Base-by-base conservation (phyloP, 108 stramenopile genomes). In the Licmophora abbreviata region DNA sequence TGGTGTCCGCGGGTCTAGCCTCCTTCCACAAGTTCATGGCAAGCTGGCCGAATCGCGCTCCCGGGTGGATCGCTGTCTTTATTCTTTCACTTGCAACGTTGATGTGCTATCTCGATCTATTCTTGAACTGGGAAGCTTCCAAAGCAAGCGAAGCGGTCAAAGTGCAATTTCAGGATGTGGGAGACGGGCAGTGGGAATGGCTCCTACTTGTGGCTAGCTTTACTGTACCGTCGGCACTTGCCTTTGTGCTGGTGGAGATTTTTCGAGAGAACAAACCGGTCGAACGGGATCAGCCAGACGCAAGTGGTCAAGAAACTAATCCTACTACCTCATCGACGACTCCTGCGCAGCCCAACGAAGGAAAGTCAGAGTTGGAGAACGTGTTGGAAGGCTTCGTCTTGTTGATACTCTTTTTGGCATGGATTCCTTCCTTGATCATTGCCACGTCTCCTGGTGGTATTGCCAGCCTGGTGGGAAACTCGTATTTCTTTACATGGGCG, bases 31-130 rank as follows among this genome's bases (percentile, higher is more conserved):
- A 47, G 8, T 83, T 82, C 41, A 54, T 88, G 12, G 51, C 68
- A 7, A 64, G 66, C 27, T 83, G 81, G 86, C 86, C 86, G 0
- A 68, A 79, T 49, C 71, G 86, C 27, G 66, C 79, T 30, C 79
- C 81, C 9, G 63, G 71, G 25, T 88, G 81, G 81, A 75, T 83
- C 44, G 58, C 77, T 0, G 71, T 77, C 21, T 64, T 74, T 31
- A 43, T 79, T 22, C 41, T 65, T 2, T 51, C 59, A 21, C 68
- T 80, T 37, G 54, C 74, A 6, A 65, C 74, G 17, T 61, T 86
- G 8, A 56, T 62, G 23, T 86, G 74, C 63, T 75, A 67, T 28
- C 14, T 80, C 10, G 85, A 86, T 52, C 27, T 71, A 18, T 73
- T 33, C 26, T 34, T 32, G 17, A 63, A 70, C 35, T 63, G 63